A percentile compares a stretch with the other conserved stretches of the same genome.
Conservation (phyloP, 139 green algal genomes). For the Chara braunii region DNA sequence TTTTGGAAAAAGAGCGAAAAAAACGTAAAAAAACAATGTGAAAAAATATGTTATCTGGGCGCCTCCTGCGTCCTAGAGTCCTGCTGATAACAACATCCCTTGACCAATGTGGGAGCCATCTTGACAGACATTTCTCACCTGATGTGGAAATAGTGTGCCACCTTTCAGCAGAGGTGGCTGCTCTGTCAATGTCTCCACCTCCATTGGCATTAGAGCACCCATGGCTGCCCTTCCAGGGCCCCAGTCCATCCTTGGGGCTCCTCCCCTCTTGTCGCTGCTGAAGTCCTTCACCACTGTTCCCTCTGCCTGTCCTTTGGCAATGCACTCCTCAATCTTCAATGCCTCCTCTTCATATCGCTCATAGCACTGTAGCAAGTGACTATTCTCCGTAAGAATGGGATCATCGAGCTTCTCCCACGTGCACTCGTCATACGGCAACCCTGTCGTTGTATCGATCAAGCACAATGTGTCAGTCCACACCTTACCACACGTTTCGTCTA, state of each 20-base stretch:
- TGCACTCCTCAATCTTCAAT: neutral
- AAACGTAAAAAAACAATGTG: too few relatives aligned
- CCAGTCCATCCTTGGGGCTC: neutral
- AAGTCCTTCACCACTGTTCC: neutral
- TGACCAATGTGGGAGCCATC: too few relatives aligned
- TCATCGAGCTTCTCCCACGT: slow-evolving; percentile 37
- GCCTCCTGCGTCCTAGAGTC: too few relatives aligned
- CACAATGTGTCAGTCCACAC: too few relatives aligned
- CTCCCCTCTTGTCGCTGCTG: neutral
- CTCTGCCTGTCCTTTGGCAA: neutral
- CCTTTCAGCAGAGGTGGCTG: slow-evolving; percentile 60
- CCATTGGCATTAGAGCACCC: slow-evolving; percentile 1
- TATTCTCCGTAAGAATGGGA: neutral
- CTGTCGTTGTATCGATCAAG: too few relatives aligned
- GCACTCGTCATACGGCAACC: slow-evolving; percentile 32
- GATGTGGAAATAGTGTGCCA: slow-evolving; percentile 56
- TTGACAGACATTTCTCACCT: too few relatives aligned
- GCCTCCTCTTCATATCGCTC: slow-evolving; percentile 11
- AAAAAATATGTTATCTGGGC: too few relatives aligned
- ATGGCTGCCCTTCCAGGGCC: slow-evolving; percentile 12
- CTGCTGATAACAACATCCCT: too few relatives aligned
- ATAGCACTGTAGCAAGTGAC: slow-evolving; percentile 10
- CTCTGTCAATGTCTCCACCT: slow-evolving; percentile 18
- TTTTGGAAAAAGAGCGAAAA: too few relatives aligned
- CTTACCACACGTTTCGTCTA: too few relatives aligned